Conservation (phyloP, 2,329 filamentous ascomycete genomes). For the Gnomoniopsis smithogilvyi region DNA sequence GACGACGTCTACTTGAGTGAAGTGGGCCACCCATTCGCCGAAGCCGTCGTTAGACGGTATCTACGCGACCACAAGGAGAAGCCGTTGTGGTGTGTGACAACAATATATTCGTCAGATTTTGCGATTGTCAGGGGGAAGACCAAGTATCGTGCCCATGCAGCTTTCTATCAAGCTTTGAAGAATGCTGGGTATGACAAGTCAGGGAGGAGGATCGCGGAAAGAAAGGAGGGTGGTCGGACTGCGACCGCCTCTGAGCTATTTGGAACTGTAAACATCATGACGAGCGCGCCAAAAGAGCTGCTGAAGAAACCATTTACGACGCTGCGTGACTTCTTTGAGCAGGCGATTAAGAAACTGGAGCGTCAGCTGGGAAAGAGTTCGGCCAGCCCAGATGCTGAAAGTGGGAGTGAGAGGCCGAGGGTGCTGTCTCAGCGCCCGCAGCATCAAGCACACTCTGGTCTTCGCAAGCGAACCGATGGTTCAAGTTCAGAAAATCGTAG, state of each 20-base stretch:
- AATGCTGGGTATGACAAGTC: slow-evolving; percentile 21
- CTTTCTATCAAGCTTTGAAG: slow-evolving; percentile 21
- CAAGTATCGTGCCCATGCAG: slow-evolving; percentile 16
- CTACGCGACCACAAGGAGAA: not conserved
- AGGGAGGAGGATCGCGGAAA: slow-evolving; percentile 14
- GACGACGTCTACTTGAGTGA: slow-evolving; percentile 8
- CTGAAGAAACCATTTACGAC: not conserved
- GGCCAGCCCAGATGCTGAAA: too few species aligned
- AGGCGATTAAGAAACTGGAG: slow-evolving; percentile 16
- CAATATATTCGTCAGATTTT: not conserved
- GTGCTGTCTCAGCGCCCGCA: too few species aligned
- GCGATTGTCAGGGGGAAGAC: slow-evolving; percentile 8
- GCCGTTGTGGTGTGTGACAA: slow-evolving; percentile 8
- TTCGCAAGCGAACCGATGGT: too few species aligned
- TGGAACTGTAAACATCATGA: slow-evolving; percentile 19
- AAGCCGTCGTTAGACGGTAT: slow-evolving; percentile 7
- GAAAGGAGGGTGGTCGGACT: not conserved
- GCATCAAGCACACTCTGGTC: too few species aligned
- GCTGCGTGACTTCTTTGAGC: slow-evolving; percentile 12
- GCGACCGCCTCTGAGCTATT: slow-evolving; percentile 13
- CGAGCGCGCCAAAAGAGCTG: slow-evolving; percentile 2
- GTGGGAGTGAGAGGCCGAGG: too few species aligned
- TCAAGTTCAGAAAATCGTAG: too few species aligned
- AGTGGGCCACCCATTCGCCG: not conserved
- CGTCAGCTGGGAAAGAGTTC: not conserved